Conservation (phyloP, 495 filamentous ascomycete species). For the Lepraria neglecta region DNA sequence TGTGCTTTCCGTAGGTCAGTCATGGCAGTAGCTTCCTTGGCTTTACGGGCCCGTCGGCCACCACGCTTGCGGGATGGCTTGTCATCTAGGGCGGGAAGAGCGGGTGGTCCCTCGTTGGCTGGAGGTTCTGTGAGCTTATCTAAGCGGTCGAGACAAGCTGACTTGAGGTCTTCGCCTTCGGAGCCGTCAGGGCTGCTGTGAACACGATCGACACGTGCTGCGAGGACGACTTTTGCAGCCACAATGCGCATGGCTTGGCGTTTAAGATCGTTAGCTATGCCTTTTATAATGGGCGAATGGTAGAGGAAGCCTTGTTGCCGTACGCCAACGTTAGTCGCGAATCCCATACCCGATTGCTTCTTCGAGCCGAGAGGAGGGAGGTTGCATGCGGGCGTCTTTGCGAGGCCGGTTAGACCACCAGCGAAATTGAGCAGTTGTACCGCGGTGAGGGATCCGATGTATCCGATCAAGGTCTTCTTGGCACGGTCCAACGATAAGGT, state of each 20-base stretch:
- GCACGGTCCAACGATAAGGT: constrained; percentile 79
- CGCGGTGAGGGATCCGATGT: constrained; percentile 90
- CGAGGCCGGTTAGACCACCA: constrained; percentile 80
- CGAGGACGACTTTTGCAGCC: constrained; percentile 84
- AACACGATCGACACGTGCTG: constrained; percentile 78
- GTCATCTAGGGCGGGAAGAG: constrained; percentile 90
- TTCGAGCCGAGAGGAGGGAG: constrained; percentile 82
- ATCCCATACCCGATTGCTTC: constrained; percentile 71
- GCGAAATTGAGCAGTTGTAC: constrained; percentile 92
- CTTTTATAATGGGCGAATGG: constrained; percentile 77
- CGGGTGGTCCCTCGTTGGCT: constrained; percentile 78
- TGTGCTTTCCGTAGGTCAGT: constrained; percentile 94
- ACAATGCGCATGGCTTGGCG: constrained; percentile 95
- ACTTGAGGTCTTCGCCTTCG: constrained; percentile 71
- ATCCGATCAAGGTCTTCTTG: constrained; percentile 81
- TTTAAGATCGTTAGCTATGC: constrained; percentile 78
- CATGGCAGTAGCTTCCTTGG: constrained; percentile 95
- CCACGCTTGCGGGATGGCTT: constrained; percentile 92
- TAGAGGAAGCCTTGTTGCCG: constrained; percentile 91
- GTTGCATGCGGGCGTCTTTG: constrained; percentile 90
- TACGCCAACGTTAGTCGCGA: constrained; percentile 90
- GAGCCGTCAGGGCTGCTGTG: constrained; percentile 80
- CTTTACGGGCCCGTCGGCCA: constrained; percentile 83
- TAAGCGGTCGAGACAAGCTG: constrained; percentile 77
- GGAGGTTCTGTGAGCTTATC: constrained; percentile 94